Conservation (phyloP, 768 basidiomycete species). For the Suillus lakei region DNA sequence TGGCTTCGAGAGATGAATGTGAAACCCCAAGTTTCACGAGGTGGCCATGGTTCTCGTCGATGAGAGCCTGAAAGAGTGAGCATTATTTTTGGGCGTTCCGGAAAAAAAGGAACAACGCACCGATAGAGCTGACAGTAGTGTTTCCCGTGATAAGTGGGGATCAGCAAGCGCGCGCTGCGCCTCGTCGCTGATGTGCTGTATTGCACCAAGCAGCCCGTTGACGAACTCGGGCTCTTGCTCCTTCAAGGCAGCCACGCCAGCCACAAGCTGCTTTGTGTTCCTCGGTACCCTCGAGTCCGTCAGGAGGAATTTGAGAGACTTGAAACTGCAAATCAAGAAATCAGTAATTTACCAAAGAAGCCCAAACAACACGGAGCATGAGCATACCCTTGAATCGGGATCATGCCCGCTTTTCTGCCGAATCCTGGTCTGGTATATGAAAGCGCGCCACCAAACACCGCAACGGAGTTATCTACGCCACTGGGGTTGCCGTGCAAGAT, state of each 20-base stretch:
- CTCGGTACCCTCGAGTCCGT: conserved; percentile 93
- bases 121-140: conserved; percentile 68
- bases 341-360: conserved; percentile 5
- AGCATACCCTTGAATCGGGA: conserved; percentile 77
- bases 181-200: conserved; percentile 86
- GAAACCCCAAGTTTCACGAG: conserved; percentile 89
- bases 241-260: conserved; percentile 81
- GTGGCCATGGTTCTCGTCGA: conserved; percentile 88
- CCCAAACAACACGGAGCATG: conserved; percentile 2
- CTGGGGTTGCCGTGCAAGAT: conserved; percentile 97
- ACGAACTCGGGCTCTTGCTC: conserved; percentile 85
- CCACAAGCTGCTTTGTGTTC: conserved; percentile 94
- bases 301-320: conserved; percentile 86
- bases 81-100: not conserved
- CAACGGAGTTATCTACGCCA: conserved; percentile 95
- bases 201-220: conserved; percentile 73
- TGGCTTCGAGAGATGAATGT: conserved; percentile 84
- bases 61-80: conserved; percentile 58
- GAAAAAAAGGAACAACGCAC: conserved; percentile 48
- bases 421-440: conserved; percentile 86
- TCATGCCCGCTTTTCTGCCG: conserved; percentile 80
- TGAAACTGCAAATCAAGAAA: conserved; percentile 64
- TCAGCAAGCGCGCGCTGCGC: conserved; percentile 78
- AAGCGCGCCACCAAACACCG: conserved; percentile 91
- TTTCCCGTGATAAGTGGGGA: conserved; percentile 67